Evolutionary conservation across 2,329 filamentous ascomycete species (phyloP), one percentile per base, ranked within the genome.

Genomic region (Aspergillus clavatus): DNA sequence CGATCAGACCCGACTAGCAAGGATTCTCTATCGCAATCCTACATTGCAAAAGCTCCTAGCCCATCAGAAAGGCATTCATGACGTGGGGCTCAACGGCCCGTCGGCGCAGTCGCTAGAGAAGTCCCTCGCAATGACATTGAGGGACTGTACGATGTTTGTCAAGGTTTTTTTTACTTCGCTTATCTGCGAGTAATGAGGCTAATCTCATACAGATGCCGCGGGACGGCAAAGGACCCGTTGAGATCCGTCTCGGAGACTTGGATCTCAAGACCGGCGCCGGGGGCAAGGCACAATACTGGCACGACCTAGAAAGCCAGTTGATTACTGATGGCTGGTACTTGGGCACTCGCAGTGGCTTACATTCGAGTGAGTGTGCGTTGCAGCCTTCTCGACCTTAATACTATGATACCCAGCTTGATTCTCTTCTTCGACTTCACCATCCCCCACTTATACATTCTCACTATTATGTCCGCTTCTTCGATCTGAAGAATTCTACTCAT

Each of bases 61-160:
- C 2, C 57, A 62, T 38, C 68, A 71, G 48, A 61, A 52, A 22
- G 50, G 48, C 18, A 57, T 67, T 58, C 60, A 58, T 29, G 59
- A 64, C 16, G 63, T 68, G 3, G 66, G 68, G 1, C 47, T 69
- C 5, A 46, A 58, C 19, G 68, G 70, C 3, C 64, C 67, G 7
- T 55, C 61, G 14, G 51, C 60, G n/a, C 52, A 64, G 38, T 64
- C 65, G 26, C 61, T 58, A 8, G 70, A 77, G 22, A 82, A 86
- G 48, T 76, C 79, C 10, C 72, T 87, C 5, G 85, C 86, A 45
- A 91, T 91, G 87, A 90, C 87, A 3, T 65, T 93, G 53, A 74
- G 87, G 40, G 87, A 93, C 70, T 89, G 87, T 63, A 87, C 85
- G 3, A 78, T 87, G 56, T 89, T 84, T 59, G 71, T 88, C 31